Base-by-base conservation (phyloP, 495 filamentous ascomycete genomes). In the Rhypophila decipiens region DNA sequence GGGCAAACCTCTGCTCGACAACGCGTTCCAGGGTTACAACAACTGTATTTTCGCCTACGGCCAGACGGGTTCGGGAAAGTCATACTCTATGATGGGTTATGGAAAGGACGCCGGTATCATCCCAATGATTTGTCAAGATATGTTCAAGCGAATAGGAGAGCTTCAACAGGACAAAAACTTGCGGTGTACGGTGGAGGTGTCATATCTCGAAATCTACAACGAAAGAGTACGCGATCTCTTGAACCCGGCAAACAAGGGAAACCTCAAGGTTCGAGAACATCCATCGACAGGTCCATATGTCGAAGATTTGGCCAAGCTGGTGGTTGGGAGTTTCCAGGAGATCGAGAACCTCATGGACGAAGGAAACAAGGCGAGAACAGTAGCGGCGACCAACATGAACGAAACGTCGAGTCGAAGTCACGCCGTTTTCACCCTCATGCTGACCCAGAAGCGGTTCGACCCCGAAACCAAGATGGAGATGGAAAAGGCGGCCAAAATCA, bases 11-110 rank as follows among this genome's bases (percentile, higher is more conserved):
- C 75, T 99, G 44, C 79, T 99, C 57, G 91, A 99, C 71, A 97
- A 97, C 80, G 94, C 94, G 23, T 97, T 99, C 58, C 84, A 90
- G 58, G 94, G 94, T 22, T 99, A 96, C 71, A 99, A 99, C 73
- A 97, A 97, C 67, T 99, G 94, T 76, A 99, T 99, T 60, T 99
- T 99, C 69, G 94, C 94, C 3, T 99, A 99, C 62, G 94, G 94
- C 34, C 94, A 99, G 69, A 99, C 94, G 9, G 94, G 94, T 51
- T 96, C 91, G 15, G 94, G 94, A 60, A 99, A 99, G 67, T 95
- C 88, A 20, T 97, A 99, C 61, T 95, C 90, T 42, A 99, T 99
- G 94, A 97, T 97, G 94, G 93, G 93, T 18, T 97, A 97, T 70
- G 93, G 94, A 44, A 84, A 91, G 64, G 94, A 97, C 56, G 80